A percentile compares a stretch with the other conserved stretches of the same genome.
phyloP scores from a whole-genome alignment of 176 grass and related monocot genomes.

The Avena eriantha region DNA sequence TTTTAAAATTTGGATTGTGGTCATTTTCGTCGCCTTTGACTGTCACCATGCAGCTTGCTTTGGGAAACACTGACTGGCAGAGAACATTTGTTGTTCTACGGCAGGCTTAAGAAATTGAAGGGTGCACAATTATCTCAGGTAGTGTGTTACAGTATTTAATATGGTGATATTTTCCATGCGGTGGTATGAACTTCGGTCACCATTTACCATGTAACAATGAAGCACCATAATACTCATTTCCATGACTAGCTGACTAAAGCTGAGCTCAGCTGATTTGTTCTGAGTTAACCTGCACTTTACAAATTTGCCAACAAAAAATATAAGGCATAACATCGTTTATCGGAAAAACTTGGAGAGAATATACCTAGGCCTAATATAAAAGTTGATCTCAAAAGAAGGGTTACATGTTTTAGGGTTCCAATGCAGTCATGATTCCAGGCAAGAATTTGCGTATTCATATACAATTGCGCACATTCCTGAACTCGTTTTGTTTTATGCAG shows the following conservation, averaged over 20 bases:
- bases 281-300: neutral
- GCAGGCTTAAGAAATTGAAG: constrained; percentile 86
- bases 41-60: constrained; percentile 68
- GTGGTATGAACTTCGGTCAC: neutral
- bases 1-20: neutral
- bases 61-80: constrained; percentile 88
- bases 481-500: neutral
- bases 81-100: constrained; percentile 93
- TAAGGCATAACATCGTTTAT: neutral
- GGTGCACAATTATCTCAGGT: constrained; percentile 60
- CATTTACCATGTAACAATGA: neutral
- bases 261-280: constrained; percentile 29
- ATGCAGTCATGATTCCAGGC: neutral
- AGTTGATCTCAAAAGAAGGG: neutral
- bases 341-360: neutral
- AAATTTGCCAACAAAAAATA: neutral
- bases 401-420: neutral
- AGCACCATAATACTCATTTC: constrained; percentile 12
- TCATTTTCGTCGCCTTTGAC: neutral
- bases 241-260: constrained; percentile 8
- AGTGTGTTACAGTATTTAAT: constrained; percentile 18
- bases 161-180: neutral
- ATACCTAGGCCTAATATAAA: neutral
- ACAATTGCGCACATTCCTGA: neutral
- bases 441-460: neutral